Evolutionary conservation across 2,329 filamentous ascomycete genomes (phyloP).

Genomic region (Penicillium hesseltinei): DNA sequence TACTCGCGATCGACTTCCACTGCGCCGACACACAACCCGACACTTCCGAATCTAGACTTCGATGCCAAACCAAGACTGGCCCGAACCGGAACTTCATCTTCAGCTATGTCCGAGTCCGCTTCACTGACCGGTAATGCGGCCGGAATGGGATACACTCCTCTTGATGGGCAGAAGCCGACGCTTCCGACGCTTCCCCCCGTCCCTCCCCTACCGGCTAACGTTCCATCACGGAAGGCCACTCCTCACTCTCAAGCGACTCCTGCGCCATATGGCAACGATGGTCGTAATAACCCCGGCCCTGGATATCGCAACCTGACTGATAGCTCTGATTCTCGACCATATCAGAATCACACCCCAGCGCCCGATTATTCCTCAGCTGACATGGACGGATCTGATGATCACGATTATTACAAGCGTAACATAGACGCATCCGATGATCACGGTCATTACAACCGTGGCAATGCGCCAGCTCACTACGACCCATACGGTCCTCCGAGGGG

Average conservation of each 20-base stretch:
- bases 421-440: not conserved
- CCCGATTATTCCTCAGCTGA: slow-evolving; percentile 20
- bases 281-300: slow-evolving; percentile 14
- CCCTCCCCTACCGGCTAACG: slow-evolving; percentile 28
- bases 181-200: slow-evolving; percentile 32
- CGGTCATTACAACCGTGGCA: slow-evolving; percentile 4
- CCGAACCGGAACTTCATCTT: slow-evolving; percentile 46
- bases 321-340: slow-evolving; percentile 12
- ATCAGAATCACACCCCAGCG: slow-evolving; percentile 22
- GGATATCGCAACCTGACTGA: slow-evolving; percentile 24
- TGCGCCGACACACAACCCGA: slow-evolving; percentile 28
- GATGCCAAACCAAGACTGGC: slow-evolving; percentile 44
- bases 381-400: not conserved
- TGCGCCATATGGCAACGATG: slow-evolving; percentile 26
- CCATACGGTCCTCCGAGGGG: slow-evolving; percentile 5
- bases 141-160: slow-evolving; percentile 35
- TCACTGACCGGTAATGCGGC: slow-evolving; percentile 41
- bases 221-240: slow-evolving; percentile 27
- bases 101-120: slow-evolving; percentile 55
- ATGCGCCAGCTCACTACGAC: slow-evolving; percentile 11
- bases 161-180: slow-evolving; percentile 31
- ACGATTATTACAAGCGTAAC: no score
- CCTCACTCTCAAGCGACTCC: slow-evolving; percentile 27
- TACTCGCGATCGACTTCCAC: slow-evolving; percentile 58
- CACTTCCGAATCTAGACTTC: slow-evolving; percentile 43